Evolutionary conservation across 2,329 filamentous ascomycete genomes (phyloP).

Genomic region (Phoma sp.): DNA sequence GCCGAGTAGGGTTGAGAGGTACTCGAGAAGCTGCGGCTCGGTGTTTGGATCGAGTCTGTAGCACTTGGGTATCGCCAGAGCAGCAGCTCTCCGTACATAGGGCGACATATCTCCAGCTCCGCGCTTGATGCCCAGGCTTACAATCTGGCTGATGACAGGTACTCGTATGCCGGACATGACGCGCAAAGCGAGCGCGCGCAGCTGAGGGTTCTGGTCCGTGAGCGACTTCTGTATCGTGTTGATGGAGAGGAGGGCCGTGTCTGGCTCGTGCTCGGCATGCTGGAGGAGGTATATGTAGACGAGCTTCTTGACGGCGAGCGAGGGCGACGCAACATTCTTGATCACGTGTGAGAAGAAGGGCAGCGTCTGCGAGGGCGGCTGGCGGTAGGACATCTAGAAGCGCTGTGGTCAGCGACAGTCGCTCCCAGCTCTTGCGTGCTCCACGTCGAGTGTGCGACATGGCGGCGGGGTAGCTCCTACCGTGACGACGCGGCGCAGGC

Average conservation of each 20-base stretch:
- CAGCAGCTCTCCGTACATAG: constrained; percentile 89
- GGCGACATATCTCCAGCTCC: constrained; percentile 94
- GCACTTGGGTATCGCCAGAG: constrained; percentile 94
- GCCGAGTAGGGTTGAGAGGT: constrained; percentile 77
- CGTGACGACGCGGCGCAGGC: constrained; percentile 84
- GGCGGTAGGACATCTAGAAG: constrained; percentile 92
- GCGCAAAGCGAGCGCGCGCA: constrained; percentile 88
- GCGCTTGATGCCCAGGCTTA: constrained; percentile 93
- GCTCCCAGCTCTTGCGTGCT: constrained; percentile 1
- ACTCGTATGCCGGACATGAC: constrained; percentile 99
- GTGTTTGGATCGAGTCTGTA: constrained; percentile 88
- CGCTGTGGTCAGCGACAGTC: constrained; percentile 25
- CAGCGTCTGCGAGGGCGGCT: constrained; percentile 71
- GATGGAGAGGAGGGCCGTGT: constrained; percentile 93
- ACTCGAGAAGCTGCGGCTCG: constrained; percentile 83
- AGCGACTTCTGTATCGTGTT: constrained; percentile 99
- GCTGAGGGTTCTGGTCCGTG: constrained; percentile 87
- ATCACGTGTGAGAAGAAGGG: constrained; percentile 97
- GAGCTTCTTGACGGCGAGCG: constrained; percentile 94
- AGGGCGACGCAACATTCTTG: constrained; percentile 95
- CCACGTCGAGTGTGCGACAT: not conserved
- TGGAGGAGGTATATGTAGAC: constrained; percentile 98
- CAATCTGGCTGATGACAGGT: constrained; percentile 96
- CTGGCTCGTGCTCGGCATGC: constrained; percentile 94
- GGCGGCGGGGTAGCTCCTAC: constrained; percentile 60